These are phyloP conservation scores for Fraxinus cuspidata DNA, from an alignment of 257 asterid genomes.

Conservation along the genomic window DNA sequence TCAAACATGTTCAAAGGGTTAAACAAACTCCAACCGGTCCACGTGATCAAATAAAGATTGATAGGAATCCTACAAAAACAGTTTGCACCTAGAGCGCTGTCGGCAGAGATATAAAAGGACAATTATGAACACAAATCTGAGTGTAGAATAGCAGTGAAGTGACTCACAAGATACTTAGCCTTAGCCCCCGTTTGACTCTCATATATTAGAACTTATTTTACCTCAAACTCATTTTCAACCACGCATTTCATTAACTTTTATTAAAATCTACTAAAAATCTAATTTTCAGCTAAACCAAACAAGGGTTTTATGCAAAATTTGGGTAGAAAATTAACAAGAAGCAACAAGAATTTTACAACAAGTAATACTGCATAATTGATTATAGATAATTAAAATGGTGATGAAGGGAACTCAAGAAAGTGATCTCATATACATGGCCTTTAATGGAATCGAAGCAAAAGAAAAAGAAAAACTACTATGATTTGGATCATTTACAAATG, in stretches of 20 bases:
- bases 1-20: background rate
- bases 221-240: too few species aligned
- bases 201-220: too few species aligned
- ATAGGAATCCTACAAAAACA: background rate
- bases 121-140: background rate
- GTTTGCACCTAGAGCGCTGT: background rate
- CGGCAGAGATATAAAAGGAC: background rate
- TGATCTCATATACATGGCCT: background rate
- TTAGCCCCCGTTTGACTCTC: too few species aligned
- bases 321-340: background rate
- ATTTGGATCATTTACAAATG: constrained; percentile 34
- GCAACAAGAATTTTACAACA: background rate
- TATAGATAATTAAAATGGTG: background rate
- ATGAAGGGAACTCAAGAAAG: background rate
- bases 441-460: background rate
- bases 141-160: background rate
- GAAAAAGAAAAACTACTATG: constrained; percentile 2
- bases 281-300: too few species aligned
- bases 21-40: background rate
- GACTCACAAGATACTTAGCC: background rate
- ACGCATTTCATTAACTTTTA: too few species aligned
- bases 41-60: background rate
- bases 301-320: background rate
- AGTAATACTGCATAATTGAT: background rate
- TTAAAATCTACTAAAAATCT: too few species aligned